Percentiles rank a stretch among this genome's conserved stretches.
These are phyloP conservation scores for Teratosphaeria destructans DNA, from an alignment of 2,329 filamentous ascomycete species.

Conservation along the genomic window DNA sequence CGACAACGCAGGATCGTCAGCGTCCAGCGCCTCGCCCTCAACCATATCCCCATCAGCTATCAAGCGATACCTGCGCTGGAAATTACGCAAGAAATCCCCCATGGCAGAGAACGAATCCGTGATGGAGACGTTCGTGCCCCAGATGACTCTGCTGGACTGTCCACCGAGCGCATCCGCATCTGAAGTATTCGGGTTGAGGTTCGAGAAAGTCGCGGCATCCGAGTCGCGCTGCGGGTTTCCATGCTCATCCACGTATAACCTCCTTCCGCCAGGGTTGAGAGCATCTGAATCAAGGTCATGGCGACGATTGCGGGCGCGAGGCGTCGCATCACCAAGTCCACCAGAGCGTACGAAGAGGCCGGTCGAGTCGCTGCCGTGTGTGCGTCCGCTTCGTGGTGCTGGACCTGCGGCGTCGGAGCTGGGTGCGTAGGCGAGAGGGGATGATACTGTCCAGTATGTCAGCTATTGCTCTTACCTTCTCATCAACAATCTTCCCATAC, in stretches of 20 bases:
- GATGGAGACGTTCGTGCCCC: conserved; percentile 95
- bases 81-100: conserved; percentile 87
- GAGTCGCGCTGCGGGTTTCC: conserved; percentile 47
- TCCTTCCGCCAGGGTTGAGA: conserved; percentile 42
- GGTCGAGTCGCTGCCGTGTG: conserved; percentile 37
- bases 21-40: conserved; percentile 54
- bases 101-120: conserved; percentile 78
- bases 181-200: conserved; percentile 71
- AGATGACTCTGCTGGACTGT: conserved; percentile 71
- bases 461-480: neutral
- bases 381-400: conserved; percentile 47
- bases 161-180: conserved; percentile 84
- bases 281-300: conserved; percentile 82
- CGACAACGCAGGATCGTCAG: conserved; percentile 59
- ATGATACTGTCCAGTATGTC: conserved; percentile 58
- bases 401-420: conserved; percentile 53
- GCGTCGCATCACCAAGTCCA: conserved; percentile 42
- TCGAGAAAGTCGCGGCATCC: conserved; percentile 54
- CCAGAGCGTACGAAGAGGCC: conserved; percentile 69
- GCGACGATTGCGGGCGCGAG: conserved; percentile 52
- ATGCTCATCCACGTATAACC: conserved; percentile 55
- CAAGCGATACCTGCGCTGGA: conserved; percentile 86
- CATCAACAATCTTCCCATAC: conserved; percentile 17
- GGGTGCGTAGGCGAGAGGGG: conserved; percentile 79
- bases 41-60: conserved; percentile 77